Percentiles rank a stretch among this genome's conserved stretches.
Evolutionary conservation across 1,284 basidiomycete species (phyloP).

Genomic region (Entoloma clypeatum): DNA sequence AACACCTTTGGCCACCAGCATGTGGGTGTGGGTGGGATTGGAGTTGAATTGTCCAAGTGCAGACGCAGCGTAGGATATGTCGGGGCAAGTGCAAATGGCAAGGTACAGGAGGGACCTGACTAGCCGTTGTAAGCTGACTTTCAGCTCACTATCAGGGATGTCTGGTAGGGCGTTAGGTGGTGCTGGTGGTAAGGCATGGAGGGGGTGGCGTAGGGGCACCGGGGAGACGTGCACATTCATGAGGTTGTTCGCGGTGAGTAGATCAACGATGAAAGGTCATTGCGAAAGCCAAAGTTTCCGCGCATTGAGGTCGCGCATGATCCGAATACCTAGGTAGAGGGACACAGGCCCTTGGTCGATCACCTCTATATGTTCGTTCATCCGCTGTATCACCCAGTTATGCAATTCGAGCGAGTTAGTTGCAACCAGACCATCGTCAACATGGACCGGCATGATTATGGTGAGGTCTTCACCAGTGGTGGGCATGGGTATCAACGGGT

Average conservation of each 20-base stretch:
- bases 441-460: too few relatives aligned
- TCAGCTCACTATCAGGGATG: conserved; percentile 10
- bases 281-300: conserved; percentile 26
- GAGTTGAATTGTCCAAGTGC: conserved; percentile 4
- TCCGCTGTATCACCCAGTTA: conserved; percentile 8
- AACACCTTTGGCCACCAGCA: conserved; percentile 9
- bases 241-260: conserved; percentile 14
- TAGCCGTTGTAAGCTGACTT: background rate
- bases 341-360: conserved; percentile 20
- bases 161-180: conserved; percentile 8
- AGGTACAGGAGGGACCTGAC: conserved; percentile 7
- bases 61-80: conserved; percentile 7
- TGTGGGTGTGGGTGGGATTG: conserved; percentile 4
- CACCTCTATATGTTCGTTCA: conserved; percentile 12
- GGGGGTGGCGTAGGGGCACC: too few relatives aligned
- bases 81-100: conserved; percentile 4
- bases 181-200: conserved; percentile 1
- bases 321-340: conserved; percentile 27
- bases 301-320: conserved; percentile 15
- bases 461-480: too few relatives aligned
- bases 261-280: conserved; percentile 20
- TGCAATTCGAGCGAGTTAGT: too few relatives aligned
- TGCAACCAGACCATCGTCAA: too few relatives aligned
- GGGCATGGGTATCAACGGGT: too few relatives aligned
- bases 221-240: conserved; percentile 10